Base-by-base conservation (phyloP, 257 asterid species). In the Sherardia arvensis region DNA sequence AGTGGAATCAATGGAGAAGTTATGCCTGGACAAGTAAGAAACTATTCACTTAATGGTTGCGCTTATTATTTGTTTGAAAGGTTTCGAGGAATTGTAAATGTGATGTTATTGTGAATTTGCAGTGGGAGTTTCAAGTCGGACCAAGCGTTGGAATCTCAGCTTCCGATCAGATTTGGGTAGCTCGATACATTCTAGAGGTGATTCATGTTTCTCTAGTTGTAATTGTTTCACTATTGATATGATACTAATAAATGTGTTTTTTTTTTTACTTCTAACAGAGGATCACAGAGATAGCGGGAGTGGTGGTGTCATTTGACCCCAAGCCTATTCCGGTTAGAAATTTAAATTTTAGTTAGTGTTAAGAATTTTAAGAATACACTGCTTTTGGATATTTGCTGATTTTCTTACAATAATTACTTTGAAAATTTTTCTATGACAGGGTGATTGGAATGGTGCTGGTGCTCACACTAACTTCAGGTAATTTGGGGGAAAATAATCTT, bases 41-140 rank as follows among this genome's bases (percentile, higher is more conserved):
- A 25, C 10, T 8, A 43, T 3, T n/a, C 15, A 18, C 10, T 48
- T 27, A 3, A 18, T 28, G 51, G 27, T 62, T 28, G 11, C 15
- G 22, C 3, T 53, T 20, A 1, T 30, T n/a, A 1, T 63, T 29
- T 25, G 43, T 40, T 10, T 38, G 10, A 0, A 1, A 4, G 48
- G 15, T 27, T 62, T 23, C 8, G 34, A 59, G 5, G 5, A 14
- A 60, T 18, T 1, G 14, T 15, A 6, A 20, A 49, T 20, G 14
- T 17, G 22, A 28, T 29, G 17, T 18, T 53, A 25, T 51, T 27
- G 12, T 12, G 54, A 48, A 62, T 25, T 23, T 29, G 34, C 69
- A 88, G 94, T 91, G 98, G 98, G 98, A 91, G 62, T 91, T 84
- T 66, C 98, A 91, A 85, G 98, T 91, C 43, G 98, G 96, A 51